A percentile compares a stretch with the other conserved stretches of the same genome.
Conservation (phyloP, 78 protist species). For the Capsaspora owczarzaki region DNA sequence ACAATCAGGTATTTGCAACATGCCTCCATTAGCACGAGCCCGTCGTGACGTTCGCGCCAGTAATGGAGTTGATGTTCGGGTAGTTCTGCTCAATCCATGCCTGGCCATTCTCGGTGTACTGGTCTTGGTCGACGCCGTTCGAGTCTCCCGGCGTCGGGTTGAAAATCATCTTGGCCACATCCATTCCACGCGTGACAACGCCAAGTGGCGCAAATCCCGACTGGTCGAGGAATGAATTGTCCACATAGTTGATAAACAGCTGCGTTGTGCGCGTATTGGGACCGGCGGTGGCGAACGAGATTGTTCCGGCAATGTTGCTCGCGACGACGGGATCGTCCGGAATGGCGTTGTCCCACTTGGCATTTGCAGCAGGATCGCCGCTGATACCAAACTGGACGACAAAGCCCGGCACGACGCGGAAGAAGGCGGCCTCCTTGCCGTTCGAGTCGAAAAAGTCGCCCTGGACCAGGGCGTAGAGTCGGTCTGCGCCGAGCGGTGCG, state of each 20-base stretch:
- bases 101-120: too few species aligned
- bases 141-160: too few species aligned
- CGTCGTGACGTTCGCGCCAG: too few species aligned
- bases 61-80: too few species aligned
- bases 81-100: too few species aligned
- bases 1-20: too few species aligned
- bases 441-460: slow-evolving; percentile 11
- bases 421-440: neutral
- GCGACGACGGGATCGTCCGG: slow-evolving; percentile 4
- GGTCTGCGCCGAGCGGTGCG: slow-evolving; percentile 3
- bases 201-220: slow-evolving; percentile 23
- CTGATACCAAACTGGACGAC: slow-evolving; percentile 20
- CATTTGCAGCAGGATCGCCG: neutral
- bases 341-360: slow-evolving; percentile 5
- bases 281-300: slow-evolving; percentile 18
- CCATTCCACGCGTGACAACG: slow-evolving; percentile 1
- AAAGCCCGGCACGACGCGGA: slow-evolving; percentile 16
- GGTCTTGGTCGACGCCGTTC: too few species aligned
- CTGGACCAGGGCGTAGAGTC: slow-evolving; percentile 10
- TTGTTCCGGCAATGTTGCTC: neutral
- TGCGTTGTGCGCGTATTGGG: slow-evolving; percentile 16
- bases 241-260: slow-evolving; percentile 22
- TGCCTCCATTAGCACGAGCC: too few species aligned
- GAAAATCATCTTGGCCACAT: too few species aligned
- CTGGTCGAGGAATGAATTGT: slow-evolving; percentile 14